Base-by-base conservation (phyloP, 371 early-diverging fungal species). In the Saksenaea oblongispora region DNA sequence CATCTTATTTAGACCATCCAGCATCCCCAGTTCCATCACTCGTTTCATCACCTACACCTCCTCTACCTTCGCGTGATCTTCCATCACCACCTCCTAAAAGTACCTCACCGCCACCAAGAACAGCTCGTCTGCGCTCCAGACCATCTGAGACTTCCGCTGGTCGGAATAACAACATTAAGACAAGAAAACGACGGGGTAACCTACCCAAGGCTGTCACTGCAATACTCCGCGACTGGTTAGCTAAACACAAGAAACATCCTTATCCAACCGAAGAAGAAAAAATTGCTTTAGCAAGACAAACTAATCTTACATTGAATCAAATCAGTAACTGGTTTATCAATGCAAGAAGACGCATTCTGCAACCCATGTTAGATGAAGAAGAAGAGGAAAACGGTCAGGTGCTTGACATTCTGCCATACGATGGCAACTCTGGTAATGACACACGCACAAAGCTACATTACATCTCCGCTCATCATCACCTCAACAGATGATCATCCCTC, bases 241-340 rank as follows among this genome's bases (percentile, higher is more conserved):
- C 85, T 64, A 81, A 88, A 51, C 83, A 93, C 65, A 83, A 85
- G 41, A 85, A 81, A 56, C 87, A 92, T 59, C 93, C 94, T 7
- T 94, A 91, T 66, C 94, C 94, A 1, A 86, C 84, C 22, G 92
- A 91, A 55, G 87, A 86, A 4, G 89, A 91, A 61, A 94, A 94
- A 69, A 74, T 74, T 42, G 64, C 65, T n/a, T 73, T 92, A 41
- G 80, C 85, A 4, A 67, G 74, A 47, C 78, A 82, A 17, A 91
- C 92, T 0, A 84, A 85, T 15, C 71, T 94, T 34, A 87, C 79
- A 5, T 64, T 88, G 62, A 87, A 86, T 51, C 94, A 94, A 72
- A 87, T 92, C 64, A 91, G 89, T 59, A 90, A 94, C 68, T 94
- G 94, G 94, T 94, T 94, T 61, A 91, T 94, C 61, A 94, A 94